A percentile compares a stretch with the other conserved stretches of the same genome.
Evolutionary conservation across 331 rosid genomes (phyloP).

Genomic region (Cydonia oblonga): DNA sequence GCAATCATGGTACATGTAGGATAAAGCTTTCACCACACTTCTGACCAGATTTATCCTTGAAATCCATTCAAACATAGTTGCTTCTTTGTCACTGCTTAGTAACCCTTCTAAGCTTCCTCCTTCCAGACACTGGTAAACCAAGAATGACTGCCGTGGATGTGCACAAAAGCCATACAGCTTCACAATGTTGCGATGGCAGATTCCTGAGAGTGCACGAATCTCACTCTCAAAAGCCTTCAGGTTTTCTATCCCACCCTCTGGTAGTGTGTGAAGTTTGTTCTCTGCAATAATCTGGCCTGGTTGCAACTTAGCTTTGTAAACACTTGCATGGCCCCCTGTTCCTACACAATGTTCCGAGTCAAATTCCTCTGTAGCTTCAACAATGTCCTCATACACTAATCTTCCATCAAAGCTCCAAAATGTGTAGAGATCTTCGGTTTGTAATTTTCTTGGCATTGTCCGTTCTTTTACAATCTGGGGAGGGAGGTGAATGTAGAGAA

Average conservation of each 20-base stretch:
- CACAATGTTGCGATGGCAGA: constrained; percentile 6
- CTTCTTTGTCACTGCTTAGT: neutral
- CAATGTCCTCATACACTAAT: constrained; percentile 1
- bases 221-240: constrained; percentile 11
- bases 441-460: neutral
- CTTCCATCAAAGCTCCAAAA: constrained; percentile 16
- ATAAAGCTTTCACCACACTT: neutral
- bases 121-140: constrained; percentile 9
- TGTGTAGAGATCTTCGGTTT: neutral
- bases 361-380: constrained; percentile 11
- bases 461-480: neutral
- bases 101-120: constrained; percentile 12
- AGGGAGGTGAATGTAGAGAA: neutral
- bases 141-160: constrained; percentile 3
- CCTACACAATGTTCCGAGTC: constrained; percentile 6
- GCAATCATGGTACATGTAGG: constrained; percentile 10
- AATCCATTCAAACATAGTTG: neutral
- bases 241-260: neutral
- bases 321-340: neutral
- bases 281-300: constrained; percentile 12
- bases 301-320: constrained; percentile 5
- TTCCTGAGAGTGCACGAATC: neutral
- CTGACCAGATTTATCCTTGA: neutral
- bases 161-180: constrained; percentile 18
- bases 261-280: constrained; percentile 2